A percentile compares a stretch with the other conserved stretches of the same genome.
Evolutionary conservation across 129 eudicot species (phyloP).

Genomic region (Lactuca sativa): DNA sequence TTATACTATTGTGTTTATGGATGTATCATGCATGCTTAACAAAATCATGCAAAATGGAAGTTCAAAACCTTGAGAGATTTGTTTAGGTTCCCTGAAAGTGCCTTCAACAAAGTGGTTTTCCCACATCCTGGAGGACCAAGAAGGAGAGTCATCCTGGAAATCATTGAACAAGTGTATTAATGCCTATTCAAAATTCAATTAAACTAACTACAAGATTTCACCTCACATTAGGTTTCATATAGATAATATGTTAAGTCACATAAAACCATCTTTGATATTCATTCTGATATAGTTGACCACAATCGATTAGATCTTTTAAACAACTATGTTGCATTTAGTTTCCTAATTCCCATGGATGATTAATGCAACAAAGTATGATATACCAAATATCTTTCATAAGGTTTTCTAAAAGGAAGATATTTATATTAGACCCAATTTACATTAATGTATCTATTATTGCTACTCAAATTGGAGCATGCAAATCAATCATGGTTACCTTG

Average conservation of each 20-base stretch:
- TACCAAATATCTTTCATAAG: background rate
- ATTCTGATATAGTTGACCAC: background rate
- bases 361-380: background rate
- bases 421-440: no score
- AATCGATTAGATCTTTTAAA: background rate
- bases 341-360: background rate
- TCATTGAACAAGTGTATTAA: background rate
- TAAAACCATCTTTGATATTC: background rate
- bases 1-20: background rate
- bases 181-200: no score
- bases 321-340: background rate
- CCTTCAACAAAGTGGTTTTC: conserved; percentile 47
- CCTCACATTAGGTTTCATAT: background rate
- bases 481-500: no score
- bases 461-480: no score
- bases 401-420: background rate
- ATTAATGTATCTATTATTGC: no score
- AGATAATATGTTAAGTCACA: background rate
- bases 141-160: conserved; percentile 58
- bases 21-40: conserved; percentile 2
- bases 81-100: conserved; percentile 48
- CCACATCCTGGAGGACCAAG: conserved; percentile 88
- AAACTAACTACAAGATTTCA: background rate
- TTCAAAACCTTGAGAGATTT: conserved; percentile 44
- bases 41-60: conserved; percentile 8